Percentiles rank a stretch among this genome's conserved stretches.
Evolutionary conservation across 2,329 filamentous ascomycete genomes (phyloP).

Genomic region (Fusarium sp.): DNA sequence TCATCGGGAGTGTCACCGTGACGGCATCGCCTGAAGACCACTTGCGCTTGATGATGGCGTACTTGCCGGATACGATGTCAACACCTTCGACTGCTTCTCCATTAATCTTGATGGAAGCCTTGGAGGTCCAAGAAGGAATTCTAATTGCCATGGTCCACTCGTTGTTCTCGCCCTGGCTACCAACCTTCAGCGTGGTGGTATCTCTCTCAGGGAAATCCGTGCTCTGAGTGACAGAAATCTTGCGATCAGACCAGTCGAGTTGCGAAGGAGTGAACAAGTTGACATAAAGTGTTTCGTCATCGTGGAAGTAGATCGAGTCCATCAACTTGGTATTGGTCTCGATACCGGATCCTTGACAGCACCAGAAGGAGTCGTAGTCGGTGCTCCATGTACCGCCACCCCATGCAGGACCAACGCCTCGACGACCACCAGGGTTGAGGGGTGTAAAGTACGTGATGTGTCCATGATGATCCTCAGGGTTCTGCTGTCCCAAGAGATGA

Average conservation of each 20-base stretch:
- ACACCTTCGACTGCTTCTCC: constrained; percentile 46
- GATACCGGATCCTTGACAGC: constrained; percentile 63
- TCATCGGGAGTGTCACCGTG: constrained; percentile 59
- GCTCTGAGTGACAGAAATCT: constrained; percentile 56
- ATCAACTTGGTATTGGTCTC: constrained; percentile 67
- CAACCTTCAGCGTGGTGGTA: constrained; percentile 53
- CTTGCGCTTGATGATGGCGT: constrained; percentile 53
- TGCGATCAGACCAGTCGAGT: constrained; percentile 56
- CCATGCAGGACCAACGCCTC: constrained; percentile 65
- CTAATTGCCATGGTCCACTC: constrained; percentile 55
- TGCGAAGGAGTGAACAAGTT: constrained; percentile 63
- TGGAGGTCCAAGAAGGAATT: constrained; percentile 59
- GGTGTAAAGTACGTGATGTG: constrained; percentile 67
- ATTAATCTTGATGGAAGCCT: constrained; percentile 57
- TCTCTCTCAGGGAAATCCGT: constrained; percentile 58
- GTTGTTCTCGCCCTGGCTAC: constrained; percentile 45
- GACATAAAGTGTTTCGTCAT: constrained; percentile 57
- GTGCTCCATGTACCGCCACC: constrained; percentile 67
- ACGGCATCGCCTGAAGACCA: constrained; percentile 60
- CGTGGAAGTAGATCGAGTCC: constrained; percentile 64
- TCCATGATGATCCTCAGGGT: constrained; percentile 58
- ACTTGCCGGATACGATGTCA: constrained; percentile 50
- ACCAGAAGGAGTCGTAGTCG: constrained; percentile 66
- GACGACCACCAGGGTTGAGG: constrained; percentile 59
- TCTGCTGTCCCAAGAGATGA: constrained; percentile 62